A percentile compares a stretch with the other conserved stretches of the same genome.
phyloP scores from a whole-genome alignment of 1,139 yeast species.

The Saccharomyces hybrid region DNA sequence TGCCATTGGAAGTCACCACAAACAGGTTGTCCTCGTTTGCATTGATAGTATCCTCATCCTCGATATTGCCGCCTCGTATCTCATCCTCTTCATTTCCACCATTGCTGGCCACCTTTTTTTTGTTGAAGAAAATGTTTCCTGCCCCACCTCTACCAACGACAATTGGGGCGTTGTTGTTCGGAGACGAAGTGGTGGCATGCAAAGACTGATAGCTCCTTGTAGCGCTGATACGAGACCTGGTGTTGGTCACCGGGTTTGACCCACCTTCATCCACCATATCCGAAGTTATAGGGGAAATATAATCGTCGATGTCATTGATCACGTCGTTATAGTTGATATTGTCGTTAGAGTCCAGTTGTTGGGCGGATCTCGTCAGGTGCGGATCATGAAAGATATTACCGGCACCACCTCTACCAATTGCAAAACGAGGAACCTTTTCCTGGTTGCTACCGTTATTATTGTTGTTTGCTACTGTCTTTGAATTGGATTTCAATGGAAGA shows the following conservation, averaged over 20 bases:
- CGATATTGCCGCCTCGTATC: neutral
- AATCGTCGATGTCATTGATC: slow-evolving; percentile 18
- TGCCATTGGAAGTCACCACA: slow-evolving; percentile 1
- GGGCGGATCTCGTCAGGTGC: slow-evolving; percentile 52
- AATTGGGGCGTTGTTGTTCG: slow-evolving; percentile 5
- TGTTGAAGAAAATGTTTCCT: neutral
- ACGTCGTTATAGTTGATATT: slow-evolving; percentile 11
- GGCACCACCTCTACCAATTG: slow-evolving; percentile 78
- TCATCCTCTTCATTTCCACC: slow-evolving; percentile 1
- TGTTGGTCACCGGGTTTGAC: slow-evolving; percentile 1
- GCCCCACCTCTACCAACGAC: slow-evolving; percentile 12
- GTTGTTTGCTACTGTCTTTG: neutral
- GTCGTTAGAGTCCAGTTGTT: slow-evolving; percentile 49
- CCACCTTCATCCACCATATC: slow-evolving; percentile 5
- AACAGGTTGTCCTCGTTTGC: slow-evolving; percentile 2
- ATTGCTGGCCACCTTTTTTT: neutral
- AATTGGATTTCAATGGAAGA: slow-evolving; percentile 49
- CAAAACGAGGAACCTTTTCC: slow-evolving; percentile 28
- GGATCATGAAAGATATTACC: slow-evolving; percentile 72
- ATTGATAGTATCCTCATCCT: neutral
- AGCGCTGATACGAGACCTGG: neutral
- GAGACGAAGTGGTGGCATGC: neutral
- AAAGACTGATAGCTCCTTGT: neutral
- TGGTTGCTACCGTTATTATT: neutral
- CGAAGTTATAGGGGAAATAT: slow-evolving; percentile 16